Evolutionary conservation across 2,329 filamentous ascomycete species (phyloP), one percentile per base, ranked within the genome.

Genomic region (Curvularia sp.): DNA sequence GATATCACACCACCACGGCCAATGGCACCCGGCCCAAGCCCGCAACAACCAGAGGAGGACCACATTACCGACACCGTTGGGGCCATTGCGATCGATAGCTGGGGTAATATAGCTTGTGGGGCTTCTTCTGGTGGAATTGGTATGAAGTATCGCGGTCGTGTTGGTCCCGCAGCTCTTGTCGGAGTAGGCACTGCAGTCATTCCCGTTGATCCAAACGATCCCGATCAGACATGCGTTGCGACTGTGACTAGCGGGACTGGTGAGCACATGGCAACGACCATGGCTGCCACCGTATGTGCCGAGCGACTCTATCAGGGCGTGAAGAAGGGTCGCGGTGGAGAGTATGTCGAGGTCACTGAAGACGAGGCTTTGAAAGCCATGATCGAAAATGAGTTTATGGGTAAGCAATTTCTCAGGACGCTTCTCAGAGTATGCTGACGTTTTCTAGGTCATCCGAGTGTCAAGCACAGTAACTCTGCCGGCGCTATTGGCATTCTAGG

Each of bases 121-220:
- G 97, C 95, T 1, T 99, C 95, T 1, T 99, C 96, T 15, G 95
- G 95, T 5, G 95, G 95, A 1, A 99, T 99, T 74, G 94, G 95
- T 27, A 97, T 99, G 94, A 99, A 99, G 75, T 93, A 97, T 76
- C 87, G 88, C 59, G 96, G 95, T 5, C 89, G 95, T 34, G 86
- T 97, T 62, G 96, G 95, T 0, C 95, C 95, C 30, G 96, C 95
- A 32, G 95, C 95, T 19, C 84, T 99, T 15, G 91, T 98, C 13
- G 94, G 95, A 7, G 87, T 98, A 52, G 95, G 95, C 55, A 94
- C 93, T 19, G 90, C 92, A 34, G 89, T 99, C 27, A 86, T 97
- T n/a, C 94, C 94, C 1, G 81, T 83, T 25, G 87, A 93, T 61
- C 81, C 85, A 1, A 83, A 86, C 28, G 93, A 97, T 71, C 80